phyloP scores from a whole-genome alignment of 257 asterid species.

The Oldenlandia corymbosa region DNA sequence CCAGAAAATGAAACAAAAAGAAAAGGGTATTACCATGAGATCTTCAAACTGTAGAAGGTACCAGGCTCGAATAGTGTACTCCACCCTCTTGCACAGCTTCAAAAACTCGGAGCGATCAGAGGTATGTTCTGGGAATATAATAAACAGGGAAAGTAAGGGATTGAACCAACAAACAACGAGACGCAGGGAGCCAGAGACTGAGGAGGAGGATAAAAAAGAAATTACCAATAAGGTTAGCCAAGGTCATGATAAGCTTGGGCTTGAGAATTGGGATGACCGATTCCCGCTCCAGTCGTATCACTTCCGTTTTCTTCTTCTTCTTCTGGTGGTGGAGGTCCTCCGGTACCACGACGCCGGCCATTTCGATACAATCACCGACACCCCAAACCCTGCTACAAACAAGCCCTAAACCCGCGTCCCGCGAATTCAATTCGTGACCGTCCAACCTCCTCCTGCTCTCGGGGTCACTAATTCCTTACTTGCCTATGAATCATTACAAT shows the following conservation, averaged over 20 bases:
- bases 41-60: constrained; percentile 94
- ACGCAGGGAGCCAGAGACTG: no score
- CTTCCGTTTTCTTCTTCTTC: constrained; percentile 43
- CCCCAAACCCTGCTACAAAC: no score
- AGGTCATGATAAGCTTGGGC: constrained; percentile 86
- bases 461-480: no score
- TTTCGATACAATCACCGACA: neutral
- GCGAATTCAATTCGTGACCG: no score
- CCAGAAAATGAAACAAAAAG: neutral
- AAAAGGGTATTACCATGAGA: constrained; percentile 60
- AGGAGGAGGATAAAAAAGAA: no score
- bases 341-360: neutral
- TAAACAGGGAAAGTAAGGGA: neutral
- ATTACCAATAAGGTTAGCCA: constrained; percentile 86
- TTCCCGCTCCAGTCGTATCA: constrained; percentile 88
- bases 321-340: neutral
- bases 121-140: constrained; percentile 49
- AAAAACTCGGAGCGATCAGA: constrained; percentile 88
- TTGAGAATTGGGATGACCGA: constrained; percentile 90
- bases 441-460: no score
- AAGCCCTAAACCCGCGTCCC: no score
- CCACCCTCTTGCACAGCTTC: constrained; percentile 96
- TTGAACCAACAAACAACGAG: no score
- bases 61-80: constrained; percentile 97
- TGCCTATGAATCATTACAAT: no score